Base-by-base conservation (phyloP, 2,329 filamentous ascomycete species). In the Trichoderma breve region DNA sequence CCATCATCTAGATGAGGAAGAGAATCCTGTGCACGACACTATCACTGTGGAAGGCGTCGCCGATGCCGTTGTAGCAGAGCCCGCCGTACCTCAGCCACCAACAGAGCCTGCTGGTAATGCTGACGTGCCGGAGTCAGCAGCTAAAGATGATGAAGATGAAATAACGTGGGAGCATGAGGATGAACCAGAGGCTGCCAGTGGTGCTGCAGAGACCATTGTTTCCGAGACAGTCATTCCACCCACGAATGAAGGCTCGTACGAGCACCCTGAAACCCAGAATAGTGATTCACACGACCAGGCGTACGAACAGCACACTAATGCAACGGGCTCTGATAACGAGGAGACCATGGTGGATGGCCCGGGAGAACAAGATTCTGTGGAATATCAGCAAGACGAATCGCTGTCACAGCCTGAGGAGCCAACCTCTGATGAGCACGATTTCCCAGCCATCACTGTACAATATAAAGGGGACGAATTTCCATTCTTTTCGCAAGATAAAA, bases 391-490 rank as follows among this genome's bases (percentile, higher is more conserved):
- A 34, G 71, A 72, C 14, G 73, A 73, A 12, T 70, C 58, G 24
- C 47, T 26, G 47, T 68, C 53, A 39, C 64, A 71, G 57, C 53
- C 30, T 57, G 60, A 63, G 24, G 39, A 65, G 32, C 47, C 70
- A 7, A 66, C 66, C n/a, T 12, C 70, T 0, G 72, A 74, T 15
- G 36, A 68, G 18, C 72, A 75, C 8, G 76, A 77, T 1, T 82
- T 76, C 70, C 83, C 79, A 15, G 76, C 75, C 74, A 85, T 82
- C 53, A 83, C 80, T 11, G 83, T 85, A 65, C 80, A 81, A 61
- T 85, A 84, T 72, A 83, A 81, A 68, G 83, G 82, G 43, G 81
- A 84, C 18, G 81, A 84, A 64, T 85, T 82, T 67, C 83, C 83
- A 4, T 77, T 84, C 39, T 82, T 84, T 70, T 82, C 82, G 2